A percentile compares a stretch with the other conserved stretches of the same genome.
phyloP scores from a whole-genome alignment of 129 eudicot genomes.

The Kitagawia praeruptora region DNA sequence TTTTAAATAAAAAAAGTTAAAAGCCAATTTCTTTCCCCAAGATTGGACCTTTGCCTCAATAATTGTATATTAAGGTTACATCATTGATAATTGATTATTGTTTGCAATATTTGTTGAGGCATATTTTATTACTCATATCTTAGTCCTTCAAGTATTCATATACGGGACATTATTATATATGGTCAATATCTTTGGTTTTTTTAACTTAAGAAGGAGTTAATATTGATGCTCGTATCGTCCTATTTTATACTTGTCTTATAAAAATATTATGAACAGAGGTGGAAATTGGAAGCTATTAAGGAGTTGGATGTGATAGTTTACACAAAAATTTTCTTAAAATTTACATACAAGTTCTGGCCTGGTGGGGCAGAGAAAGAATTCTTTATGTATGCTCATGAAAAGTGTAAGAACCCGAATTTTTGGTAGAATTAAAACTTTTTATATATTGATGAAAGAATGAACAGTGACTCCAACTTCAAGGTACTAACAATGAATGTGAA shows the following conservation, averaged over 20 bases:
- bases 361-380: slow-evolving; percentile 78
- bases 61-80: background rate
- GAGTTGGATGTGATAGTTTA: slow-evolving; percentile 81
- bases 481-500: too few relatives aligned
- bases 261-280: slow-evolving; percentile 37
- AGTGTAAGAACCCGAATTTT: too few relatives aligned
- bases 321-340: slow-evolving; percentile 81
- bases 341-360: slow-evolving; percentile 77
- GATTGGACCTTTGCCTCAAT: background rate
- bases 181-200: background rate
- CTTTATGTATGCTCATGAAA: slow-evolving; percentile 86
- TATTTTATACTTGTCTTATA: background rate
- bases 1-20: too few relatives aligned
- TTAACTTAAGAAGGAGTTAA: background rate
- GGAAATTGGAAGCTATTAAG: slow-evolving; percentile 78
- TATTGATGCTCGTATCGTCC: background rate
- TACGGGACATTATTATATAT: background rate
- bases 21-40: too few relatives aligned
- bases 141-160: background rate
- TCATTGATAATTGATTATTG: background rate
- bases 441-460: too few relatives aligned
- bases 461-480: too few relatives aligned
- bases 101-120: background rate
- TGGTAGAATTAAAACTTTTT: too few relatives aligned
- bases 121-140: background rate